phyloP scores from a whole-genome alignment of 2,329 filamentous ascomycete species.

The Ascosphaera acerosa region DNA sequence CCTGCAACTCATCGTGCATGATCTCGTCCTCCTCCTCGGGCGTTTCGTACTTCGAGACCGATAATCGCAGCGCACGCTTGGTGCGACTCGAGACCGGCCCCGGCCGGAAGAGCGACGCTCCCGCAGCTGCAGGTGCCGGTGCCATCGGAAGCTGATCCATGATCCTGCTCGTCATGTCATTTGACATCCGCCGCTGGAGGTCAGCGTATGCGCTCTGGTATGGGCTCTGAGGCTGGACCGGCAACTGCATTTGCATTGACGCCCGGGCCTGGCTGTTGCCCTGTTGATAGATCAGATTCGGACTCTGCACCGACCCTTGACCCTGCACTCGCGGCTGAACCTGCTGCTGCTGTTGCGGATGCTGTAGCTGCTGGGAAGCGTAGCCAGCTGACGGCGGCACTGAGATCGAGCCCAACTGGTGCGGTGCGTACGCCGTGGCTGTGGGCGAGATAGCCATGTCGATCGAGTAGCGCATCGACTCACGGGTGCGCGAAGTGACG shows the following conservation, averaged over 20 bases:
- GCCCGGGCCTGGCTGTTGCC: too few species aligned
- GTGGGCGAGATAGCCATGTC: constrained; percentile 19
- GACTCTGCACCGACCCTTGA: background rate
- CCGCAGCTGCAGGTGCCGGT: constrained; percentile 5
- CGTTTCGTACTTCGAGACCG: constrained; percentile 69
- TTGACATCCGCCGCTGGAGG: background rate
- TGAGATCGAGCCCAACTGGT: too few species aligned
- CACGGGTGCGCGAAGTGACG: background rate
- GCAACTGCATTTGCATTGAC: too few species aligned
- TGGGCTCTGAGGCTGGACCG: background rate
- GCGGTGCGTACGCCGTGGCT: background rate
- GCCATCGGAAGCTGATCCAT: constrained; percentile 1
- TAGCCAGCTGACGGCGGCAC: too few species aligned
- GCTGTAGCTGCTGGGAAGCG: constrained; percentile 1
- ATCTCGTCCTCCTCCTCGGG: constrained; percentile 93
- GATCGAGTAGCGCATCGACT: constrained; percentile 9
- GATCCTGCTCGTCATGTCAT: constrained; percentile 1
- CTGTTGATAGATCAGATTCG: too few species aligned
- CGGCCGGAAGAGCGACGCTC: constrained; percentile 5
- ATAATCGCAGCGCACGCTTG: constrained; percentile 44
- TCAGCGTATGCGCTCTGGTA: background rate
- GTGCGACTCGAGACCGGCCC: constrained; percentile 52
- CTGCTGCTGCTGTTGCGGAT: constrained; percentile 2
- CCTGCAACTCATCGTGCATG: constrained; percentile 58
- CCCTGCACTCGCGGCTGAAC: background rate